phyloP scores from a whole-genome alignment of 2,329 filamentous ascomycete genomes.

The Fusarium sp. region DNA sequence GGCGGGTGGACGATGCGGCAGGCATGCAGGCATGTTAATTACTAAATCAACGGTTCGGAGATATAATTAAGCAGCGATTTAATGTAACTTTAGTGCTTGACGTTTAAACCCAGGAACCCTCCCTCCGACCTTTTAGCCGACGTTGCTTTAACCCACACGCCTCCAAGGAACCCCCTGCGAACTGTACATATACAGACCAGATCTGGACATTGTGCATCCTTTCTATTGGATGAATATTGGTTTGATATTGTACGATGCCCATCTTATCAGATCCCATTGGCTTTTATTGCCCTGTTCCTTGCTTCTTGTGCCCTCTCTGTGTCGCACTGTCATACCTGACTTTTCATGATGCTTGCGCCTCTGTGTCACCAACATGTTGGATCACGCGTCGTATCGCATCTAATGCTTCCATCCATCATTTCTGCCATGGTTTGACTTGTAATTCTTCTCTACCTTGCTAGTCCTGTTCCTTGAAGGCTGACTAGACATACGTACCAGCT shows the following conservation, averaged over 20 bases:
- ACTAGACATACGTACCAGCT: background rate
- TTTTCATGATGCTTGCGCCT: slow-evolving; percentile 15
- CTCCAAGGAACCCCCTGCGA: slow-evolving; percentile 29
- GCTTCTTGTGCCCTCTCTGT: background rate
- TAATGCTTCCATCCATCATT: slow-evolving; percentile 1
- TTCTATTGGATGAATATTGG: slow-evolving; percentile 23
- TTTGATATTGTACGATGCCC: background rate
- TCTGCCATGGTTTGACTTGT: slow-evolving; percentile 8
- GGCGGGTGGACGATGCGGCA: slow-evolving; percentile 5
- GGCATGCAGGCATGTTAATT: background rate
- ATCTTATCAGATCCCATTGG: slow-evolving; percentile 9
- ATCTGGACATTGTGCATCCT: slow-evolving; percentile 20
- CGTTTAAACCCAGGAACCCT: background rate
- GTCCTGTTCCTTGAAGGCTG: background rate
- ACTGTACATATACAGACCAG: slow-evolving; percentile 15
- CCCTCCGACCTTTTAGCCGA: background rate
- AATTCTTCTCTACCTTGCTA: background rate
- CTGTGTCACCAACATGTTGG: slow-evolving; percentile 24
- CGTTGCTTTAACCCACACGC: slow-evolving; percentile 15
- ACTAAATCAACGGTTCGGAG: slow-evolving; percentile 7
- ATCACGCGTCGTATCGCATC: slow-evolving; percentile 4
- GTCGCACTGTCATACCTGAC: slow-evolving; percentile 19
- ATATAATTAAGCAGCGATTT: slow-evolving; percentile 6
- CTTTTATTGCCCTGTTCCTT: slow-evolving; percentile 6
- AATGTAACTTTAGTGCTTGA: background rate